These are phyloP conservation scores for Dendrobium chrysotoxum DNA, from an alignment of 106 monocot genomes.

Conservation along the genomic window DNA sequence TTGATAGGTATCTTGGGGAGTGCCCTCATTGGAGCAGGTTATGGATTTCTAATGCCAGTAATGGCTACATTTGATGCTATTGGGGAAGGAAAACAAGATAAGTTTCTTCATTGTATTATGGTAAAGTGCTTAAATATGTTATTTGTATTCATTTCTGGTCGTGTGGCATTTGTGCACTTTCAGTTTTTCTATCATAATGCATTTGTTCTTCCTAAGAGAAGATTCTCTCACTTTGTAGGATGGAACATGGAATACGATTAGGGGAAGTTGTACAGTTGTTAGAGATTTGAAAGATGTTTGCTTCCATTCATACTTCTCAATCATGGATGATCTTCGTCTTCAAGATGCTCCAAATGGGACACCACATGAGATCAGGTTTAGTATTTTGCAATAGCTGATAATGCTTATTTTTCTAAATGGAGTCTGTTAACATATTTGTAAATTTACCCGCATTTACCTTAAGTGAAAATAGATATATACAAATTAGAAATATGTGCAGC, in stretches of 20 bases:
- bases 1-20: slow-evolving; percentile 56
- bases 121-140: slow-evolving; percentile 27
- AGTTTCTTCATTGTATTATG: slow-evolving; percentile 66
- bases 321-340: slow-evolving; percentile 71
- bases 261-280: slow-evolving; percentile 70
- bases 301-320: slow-evolving; percentile 86
- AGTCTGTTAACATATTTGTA: neutral
- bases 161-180: neutral
- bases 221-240: slow-evolving; percentile 37
- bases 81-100: slow-evolving; percentile 70
- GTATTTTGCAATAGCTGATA: slow-evolving; percentile 1
- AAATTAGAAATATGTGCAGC: neutral
- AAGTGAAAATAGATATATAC: neutral
- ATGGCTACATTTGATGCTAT: slow-evolving; percentile 87
- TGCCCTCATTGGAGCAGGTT: slow-evolving; percentile 45
- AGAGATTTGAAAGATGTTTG: slow-evolving; percentile 82
- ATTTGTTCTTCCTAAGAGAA: neutral
- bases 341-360: slow-evolving; percentile 51
- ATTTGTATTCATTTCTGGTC: neutral
- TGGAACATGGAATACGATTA: slow-evolving; percentile 88
- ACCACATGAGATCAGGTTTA: slow-evolving; percentile 85
- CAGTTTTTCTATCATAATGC: neutral
- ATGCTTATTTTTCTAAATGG: neutral
- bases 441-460: neutral
- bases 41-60: slow-evolving; percentile 83